A percentile compares a stretch with the other conserved stretches of the same genome.
Evolutionary conservation across 2,329 filamentous ascomycete species (phyloP).

Genomic region (Scopulariopsis brevicaulis): DNA sequence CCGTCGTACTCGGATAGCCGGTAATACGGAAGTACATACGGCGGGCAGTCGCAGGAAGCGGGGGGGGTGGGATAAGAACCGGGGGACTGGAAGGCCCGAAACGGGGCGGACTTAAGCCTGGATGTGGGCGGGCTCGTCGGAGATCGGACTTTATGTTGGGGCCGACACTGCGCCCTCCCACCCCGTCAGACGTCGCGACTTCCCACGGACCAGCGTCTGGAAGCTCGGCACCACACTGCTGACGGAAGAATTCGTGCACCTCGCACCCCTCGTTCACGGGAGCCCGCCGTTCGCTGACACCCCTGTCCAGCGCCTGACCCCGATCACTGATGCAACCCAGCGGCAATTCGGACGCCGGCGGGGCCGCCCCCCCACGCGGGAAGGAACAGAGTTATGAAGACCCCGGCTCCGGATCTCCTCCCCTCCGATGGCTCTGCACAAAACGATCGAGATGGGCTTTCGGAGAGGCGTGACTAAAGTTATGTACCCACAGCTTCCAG

Average conservation of each 20-base stretch:
- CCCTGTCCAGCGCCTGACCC: neutral
- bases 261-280: too few relatives aligned
- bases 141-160: neutral
- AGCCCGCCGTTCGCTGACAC: too few relatives aligned
- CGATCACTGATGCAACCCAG: neutral
- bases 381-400: neutral
- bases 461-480: neutral
- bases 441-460: neutral
- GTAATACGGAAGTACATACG: too few relatives aligned
- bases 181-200: neutral
- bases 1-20: too few relatives aligned
- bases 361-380: neutral
- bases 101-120: neutral
- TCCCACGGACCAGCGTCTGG: neutral
- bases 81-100: neutral
- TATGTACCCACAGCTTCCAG: neutral
- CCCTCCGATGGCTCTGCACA: neutral
- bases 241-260: too few relatives aligned
- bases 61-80: neutral
- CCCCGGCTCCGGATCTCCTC: neutral
- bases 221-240: neutral
- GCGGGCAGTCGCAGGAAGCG: neutral
- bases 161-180: neutral
- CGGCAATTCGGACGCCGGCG: neutral
- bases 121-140: neutral